These are phyloP conservation scores for Tylopilus sp. DNA, from an alignment of 1,284 basidiomycete species.

Conservation along the genomic window DNA sequence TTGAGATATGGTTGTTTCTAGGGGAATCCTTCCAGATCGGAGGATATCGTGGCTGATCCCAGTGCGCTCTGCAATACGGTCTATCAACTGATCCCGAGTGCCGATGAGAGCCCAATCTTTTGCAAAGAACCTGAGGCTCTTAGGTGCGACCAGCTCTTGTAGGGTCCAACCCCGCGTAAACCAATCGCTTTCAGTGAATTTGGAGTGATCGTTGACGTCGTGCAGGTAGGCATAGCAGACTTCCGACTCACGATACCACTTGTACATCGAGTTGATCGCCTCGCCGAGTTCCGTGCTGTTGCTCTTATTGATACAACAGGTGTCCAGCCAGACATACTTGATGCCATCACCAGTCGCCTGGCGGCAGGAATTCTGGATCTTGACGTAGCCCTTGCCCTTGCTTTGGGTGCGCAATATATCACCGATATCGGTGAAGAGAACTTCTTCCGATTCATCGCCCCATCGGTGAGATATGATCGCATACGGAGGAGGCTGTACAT, in stretches of 20 bases:
- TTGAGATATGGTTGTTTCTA: conserved; percentile 20
- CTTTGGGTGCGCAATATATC: conserved; percentile 1
- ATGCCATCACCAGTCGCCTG: conserved; percentile 16
- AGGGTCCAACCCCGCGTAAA: conserved; percentile 31
- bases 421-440: conserved; percentile 27
- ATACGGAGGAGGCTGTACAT: conserved; percentile 12
- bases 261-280: conserved; percentile 30
- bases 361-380: conserved; percentile 19
- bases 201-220: conserved; percentile 19
- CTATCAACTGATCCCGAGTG: conserved; percentile 14
- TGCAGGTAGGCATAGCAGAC: conserved; percentile 29
- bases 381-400: conserved; percentile 23
- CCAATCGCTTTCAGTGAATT: conserved; percentile 26
- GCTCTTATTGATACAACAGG: conserved; percentile 28
- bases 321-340: conserved; percentile 28
- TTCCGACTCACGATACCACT: conserved; percentile 25
- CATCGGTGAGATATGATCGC: conserved; percentile 26
- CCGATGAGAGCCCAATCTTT: conserved; percentile 25
- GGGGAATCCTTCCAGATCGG: conserved; percentile 7
- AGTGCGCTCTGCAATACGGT: conserved; percentile 13
- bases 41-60: conserved; percentile 21
- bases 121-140: conserved; percentile 23
- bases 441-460: conserved; percentile 20
- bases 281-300: conserved; percentile 24
- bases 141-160: conserved; percentile 29